Evolutionary conservation across 108 stramenopile species (phyloP), one percentile per base, ranked within the genome.

Genomic region (Fragilaria crotonensis): DNA sequence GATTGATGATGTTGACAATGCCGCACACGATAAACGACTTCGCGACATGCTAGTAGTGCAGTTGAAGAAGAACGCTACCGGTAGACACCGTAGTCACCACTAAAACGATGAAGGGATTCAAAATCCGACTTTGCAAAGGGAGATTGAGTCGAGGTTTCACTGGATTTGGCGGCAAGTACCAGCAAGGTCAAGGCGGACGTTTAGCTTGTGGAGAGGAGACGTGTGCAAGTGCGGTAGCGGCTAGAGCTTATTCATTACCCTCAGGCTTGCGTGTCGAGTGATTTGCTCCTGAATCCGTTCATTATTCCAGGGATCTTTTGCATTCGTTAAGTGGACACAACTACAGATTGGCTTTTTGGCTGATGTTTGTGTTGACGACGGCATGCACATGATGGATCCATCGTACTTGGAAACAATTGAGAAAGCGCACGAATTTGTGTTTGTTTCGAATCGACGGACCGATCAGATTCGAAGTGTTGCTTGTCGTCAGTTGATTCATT

Each of bases 1-100:
- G 4, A 95, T 95, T 33, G 98, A 98, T 61, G 84, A 91, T 62
- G n/a, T 93, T 91, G 48, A 81, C 96, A 20, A 76, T 95, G n/a
- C 81, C 75, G 44, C 75, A 81, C 68, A 90, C 91, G 45, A 59
- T 94, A 19, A 50, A 58, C 47, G 73, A 84, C 26, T 26, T 30
- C 61, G 54, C 5, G 64, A 64, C 36, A 4, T 30, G 9, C 21
- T 33, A 3, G 2, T 14, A 56, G 5, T 5, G 25, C 5, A 20
- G 23, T 36, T 50, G 27, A 67, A 67, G 27, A 33, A 48, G 7
- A 45, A 33, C 2, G 5, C n/a, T n/a, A n/a, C n/a, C n/a, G n/a
- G n/a, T n/a, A n/a, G n/a, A n/a, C n/a, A n/a, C n/a, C n/a, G n/a
- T 4, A 4, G 51, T 45, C 18, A 64, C 57, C 22, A 45, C 50